A percentile compares a stretch with the other conserved stretches of the same genome.
Conservation (phyloP, 2,329 filamentous ascomycete species). For the Didymella pomorum region DNA sequence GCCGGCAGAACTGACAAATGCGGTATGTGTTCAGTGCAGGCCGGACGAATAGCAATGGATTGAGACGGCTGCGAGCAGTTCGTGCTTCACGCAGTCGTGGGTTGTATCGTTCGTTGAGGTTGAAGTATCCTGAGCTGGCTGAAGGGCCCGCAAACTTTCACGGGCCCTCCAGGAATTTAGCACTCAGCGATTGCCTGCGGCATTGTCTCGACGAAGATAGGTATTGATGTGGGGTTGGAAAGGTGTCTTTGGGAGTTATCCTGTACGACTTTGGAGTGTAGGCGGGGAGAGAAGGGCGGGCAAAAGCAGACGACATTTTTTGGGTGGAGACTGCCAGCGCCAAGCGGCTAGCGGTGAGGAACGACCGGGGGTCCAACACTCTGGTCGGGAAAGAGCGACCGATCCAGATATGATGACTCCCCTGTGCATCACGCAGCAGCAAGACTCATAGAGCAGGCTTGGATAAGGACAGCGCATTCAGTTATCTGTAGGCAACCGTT, state of each 20-base stretch:
- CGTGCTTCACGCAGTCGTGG: slow-evolving; percentile 47
- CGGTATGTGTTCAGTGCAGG: slow-evolving; percentile 40
- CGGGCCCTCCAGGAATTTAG: slow-evolving; percentile 82
- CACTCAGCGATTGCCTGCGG: slow-evolving; percentile 66
- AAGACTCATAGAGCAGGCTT: slow-evolving; percentile 24
- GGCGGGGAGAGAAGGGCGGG: slow-evolving; percentile 43
- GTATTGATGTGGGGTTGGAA: slow-evolving; percentile 35
- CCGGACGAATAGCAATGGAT: slow-evolving; percentile 44
- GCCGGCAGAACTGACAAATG: slow-evolving; percentile 46
- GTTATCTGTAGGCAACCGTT: slow-evolving; percentile 6
- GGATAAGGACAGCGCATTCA: slow-evolving; percentile 14
- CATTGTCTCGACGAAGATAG: slow-evolving; percentile 57
- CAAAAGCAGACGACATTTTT: slow-evolving; percentile 37
- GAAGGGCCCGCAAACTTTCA: slow-evolving; percentile 65
- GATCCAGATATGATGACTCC: slow-evolving; percentile 34
- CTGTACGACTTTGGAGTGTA: slow-evolving; percentile 53
- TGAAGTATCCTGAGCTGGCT: slow-evolving; percentile 81
- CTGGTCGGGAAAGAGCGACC: slow-evolving; percentile 21
- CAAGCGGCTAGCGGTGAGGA: slow-evolving; percentile 30
- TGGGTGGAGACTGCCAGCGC: slow-evolving; percentile 31
- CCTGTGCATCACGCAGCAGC: slow-evolving; percentile 23
- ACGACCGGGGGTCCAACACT: slow-evolving; percentile 25
- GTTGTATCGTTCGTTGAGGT: slow-evolving; percentile 58
- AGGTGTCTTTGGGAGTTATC: slow-evolving; percentile 35
- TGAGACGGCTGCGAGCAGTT: slow-evolving; percentile 43